Evolutionary conservation across 768 basidiomycete genomes (phyloP), one percentile per base, ranked within the genome.

Genomic region (Paxillus involutus): DNA sequence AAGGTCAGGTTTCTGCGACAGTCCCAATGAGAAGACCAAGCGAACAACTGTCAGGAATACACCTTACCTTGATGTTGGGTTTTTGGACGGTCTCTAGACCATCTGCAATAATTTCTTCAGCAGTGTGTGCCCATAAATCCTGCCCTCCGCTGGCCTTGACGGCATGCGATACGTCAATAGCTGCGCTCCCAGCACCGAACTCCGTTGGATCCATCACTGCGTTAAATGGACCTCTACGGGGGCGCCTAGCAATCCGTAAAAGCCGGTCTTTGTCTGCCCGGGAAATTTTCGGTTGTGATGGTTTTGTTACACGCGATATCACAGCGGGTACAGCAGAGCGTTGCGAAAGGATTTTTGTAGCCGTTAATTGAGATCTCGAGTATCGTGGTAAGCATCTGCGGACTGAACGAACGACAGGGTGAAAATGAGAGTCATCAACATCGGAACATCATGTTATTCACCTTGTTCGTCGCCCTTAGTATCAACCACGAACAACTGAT

Each of bases 261-360:
- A 97, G 71, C 12, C 85, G 76, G 21, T 83, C 83, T 68, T 94
- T 94, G 55, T 94, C 89, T 49, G 84, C 85, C 3, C 77, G 66
- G 29, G 77, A 83, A 11, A 93, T 57, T 5, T 64, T 67, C 11
- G 75, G 63, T 52, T 68, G 62, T 10, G 73, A 58, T 3, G 67
- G 53, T 47, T 40, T 65, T 11, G 53, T 61, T 1, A 47, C 21
- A 14, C 82, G 84, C n/a, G 91, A 89, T 53, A 80, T 73, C 32
- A 95, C 82, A 0, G 94, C 89, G 13, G 94, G 91, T 12, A 96
- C 80, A 6, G 94, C 94, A 2, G 94, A 95, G 17, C 94, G 87
- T 65, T 94, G 85, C 0, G 85, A 71, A 14, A 97, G 83, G 32
- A 96, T 88, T 77, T 89, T 89, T 2, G 87, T 73, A 0, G 91